Conservation (phyloP, 176 grass and related monocot genomes). For the Oryza glumipatula region DNA sequence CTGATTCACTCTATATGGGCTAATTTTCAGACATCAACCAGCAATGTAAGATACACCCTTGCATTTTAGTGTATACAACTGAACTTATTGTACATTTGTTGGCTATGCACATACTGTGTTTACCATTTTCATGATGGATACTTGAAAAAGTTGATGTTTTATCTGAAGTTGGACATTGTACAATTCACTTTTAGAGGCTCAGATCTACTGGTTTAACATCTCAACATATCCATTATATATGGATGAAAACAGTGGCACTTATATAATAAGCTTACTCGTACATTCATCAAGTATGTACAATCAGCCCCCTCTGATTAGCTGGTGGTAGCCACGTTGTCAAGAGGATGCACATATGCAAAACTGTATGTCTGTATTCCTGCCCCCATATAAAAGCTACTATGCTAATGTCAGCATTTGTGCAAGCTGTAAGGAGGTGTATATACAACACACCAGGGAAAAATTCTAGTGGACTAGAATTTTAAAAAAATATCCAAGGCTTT, state of each 20-base stretch:
- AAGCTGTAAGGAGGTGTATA: constrained; percentile 8
- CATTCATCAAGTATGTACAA: not conserved
- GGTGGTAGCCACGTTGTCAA: not conserved
- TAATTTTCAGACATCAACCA: constrained; percentile 92
- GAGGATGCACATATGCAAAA: not conserved
- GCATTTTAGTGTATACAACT: constrained; percentile 36
- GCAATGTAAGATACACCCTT: constrained; percentile 71
- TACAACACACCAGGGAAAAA: not conserved
- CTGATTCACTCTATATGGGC: constrained; percentile 94
- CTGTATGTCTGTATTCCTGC: not conserved
- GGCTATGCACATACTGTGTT: not conserved
- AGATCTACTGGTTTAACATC: not conserved
- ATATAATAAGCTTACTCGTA: constrained; percentile 31
- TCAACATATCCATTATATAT: constrained; percentile 3
- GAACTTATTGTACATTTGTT: constrained; percentile 19
- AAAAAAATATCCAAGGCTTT: not conserved
- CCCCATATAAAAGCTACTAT: not conserved
- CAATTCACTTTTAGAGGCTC: not conserved
- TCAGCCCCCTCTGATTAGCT: constrained; percentile 2
- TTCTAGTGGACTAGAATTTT: not conserved
- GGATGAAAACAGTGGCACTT: not conserved
- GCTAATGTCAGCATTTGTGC: constrained; percentile 21
- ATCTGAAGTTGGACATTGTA: constrained; percentile 19
- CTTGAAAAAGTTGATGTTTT: constrained; percentile 3
- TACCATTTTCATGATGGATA: constrained; percentile 28